Percentiles rank a stretch among this genome's conserved stretches.
phyloP scores from a whole-genome alignment of 805 yeast genomes.

The Vanderwaltozyma yarrowii region DNA sequence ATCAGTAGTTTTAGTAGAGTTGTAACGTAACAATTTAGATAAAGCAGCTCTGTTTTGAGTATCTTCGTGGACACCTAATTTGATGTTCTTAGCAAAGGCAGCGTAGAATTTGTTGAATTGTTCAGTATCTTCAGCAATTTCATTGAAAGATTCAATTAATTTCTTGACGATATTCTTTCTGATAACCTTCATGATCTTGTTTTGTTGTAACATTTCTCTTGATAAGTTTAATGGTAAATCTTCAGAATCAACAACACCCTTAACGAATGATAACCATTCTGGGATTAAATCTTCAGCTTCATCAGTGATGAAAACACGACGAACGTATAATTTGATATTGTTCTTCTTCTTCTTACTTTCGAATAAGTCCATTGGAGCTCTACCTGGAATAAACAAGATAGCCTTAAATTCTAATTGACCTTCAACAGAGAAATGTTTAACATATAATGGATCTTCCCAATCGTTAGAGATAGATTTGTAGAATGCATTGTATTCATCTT shows the following conservation, averaged over 20 bases:
- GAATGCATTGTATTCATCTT: slow-evolving; percentile 98
- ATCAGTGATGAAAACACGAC: slow-evolving; percentile 99
- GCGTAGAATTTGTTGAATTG: slow-evolving; percentile 97
- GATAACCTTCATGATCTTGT: slow-evolving; percentile 98
- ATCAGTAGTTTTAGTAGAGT: slow-evolving; percentile 91
- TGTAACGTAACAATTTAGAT: slow-evolving; percentile 92
- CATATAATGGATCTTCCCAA: slow-evolving; percentile 99
- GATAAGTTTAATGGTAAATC: slow-evolving; percentile 99
- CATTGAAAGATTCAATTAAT: slow-evolving; percentile 96
- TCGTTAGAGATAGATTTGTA: slow-evolving; percentile 98
- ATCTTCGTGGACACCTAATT: slow-evolving; percentile 98
- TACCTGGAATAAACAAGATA: slow-evolving; percentile 92
- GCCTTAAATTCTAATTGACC: slow-evolving; percentile 99
- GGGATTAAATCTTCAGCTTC: slow-evolving; percentile 99
- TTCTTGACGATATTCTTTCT: slow-evolving; percentile 99
- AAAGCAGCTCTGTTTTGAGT: slow-evolving; percentile 92
- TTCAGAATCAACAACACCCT: slow-evolving; percentile 99
- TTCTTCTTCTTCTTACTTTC: slow-evolving; percentile 98
- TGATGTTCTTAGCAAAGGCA: slow-evolving; percentile 96
- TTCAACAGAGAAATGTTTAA: slow-evolving; percentile 98
- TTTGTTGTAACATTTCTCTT: slow-evolving; percentile 99
- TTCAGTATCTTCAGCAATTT: slow-evolving; percentile 97
- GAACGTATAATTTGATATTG: slow-evolving; percentile 96
- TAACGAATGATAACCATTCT: slow-evolving; percentile 95
- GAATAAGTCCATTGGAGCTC: slow-evolving; percentile 98